A percentile compares a stretch with the other conserved stretches of the same genome.
phyloP scores from a whole-genome alignment of 2,329 filamentous ascomycete species.

The Simplicillium aogashimaense region DNA sequence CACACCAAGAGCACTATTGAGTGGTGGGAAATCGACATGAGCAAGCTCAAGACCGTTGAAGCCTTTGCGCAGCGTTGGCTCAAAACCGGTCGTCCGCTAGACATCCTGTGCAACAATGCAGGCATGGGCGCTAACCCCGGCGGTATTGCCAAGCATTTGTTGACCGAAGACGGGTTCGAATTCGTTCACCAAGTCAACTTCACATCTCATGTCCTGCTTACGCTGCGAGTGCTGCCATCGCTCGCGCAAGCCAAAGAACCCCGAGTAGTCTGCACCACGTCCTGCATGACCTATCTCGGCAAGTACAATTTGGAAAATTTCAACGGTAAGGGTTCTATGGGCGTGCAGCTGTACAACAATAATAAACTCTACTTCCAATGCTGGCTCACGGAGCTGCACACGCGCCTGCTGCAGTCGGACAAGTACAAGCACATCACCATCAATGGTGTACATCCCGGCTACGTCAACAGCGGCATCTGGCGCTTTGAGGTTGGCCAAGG shows the following conservation, averaged over 20 bases:
- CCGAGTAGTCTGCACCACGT: conserved; percentile 19
- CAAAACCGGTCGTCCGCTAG: conserved; percentile 11
- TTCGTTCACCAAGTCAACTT: conserved; percentile 21
- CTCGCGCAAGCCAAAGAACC: conserved; percentile 13
- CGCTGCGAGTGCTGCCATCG: conserved; percentile 15
- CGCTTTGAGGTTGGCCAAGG: conserved; percentile 6
- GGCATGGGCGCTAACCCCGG: conserved; percentile 11
- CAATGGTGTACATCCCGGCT: conserved; percentile 20
- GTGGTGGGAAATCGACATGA: conserved; percentile 17
- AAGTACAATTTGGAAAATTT: conserved; percentile 14
- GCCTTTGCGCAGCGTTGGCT: conserved; percentile 16
- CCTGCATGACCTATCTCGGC: conserved; percentile 17
- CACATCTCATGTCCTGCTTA: conserved; percentile 18
- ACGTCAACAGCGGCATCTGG: conserved; percentile 19
- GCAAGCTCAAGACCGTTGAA: conserved; percentile 14
- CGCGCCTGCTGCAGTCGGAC: conserved; percentile 10
- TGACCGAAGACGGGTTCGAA: conserved; percentile 19
- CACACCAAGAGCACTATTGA: conserved; percentile 11
- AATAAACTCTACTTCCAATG: conserved; percentile 23
- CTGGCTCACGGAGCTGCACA: conserved; percentile 19
- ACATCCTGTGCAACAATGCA: conserved; percentile 20
- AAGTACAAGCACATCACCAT: conserved; percentile 17
- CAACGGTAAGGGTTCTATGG: conserved; percentile 11
- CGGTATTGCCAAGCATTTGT: conserved; percentile 3
- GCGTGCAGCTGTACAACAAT: conserved; percentile 14